phyloP scores from a whole-genome alignment of 768 basidiomycete genomes.

The Calocera viscosa region DNA sequence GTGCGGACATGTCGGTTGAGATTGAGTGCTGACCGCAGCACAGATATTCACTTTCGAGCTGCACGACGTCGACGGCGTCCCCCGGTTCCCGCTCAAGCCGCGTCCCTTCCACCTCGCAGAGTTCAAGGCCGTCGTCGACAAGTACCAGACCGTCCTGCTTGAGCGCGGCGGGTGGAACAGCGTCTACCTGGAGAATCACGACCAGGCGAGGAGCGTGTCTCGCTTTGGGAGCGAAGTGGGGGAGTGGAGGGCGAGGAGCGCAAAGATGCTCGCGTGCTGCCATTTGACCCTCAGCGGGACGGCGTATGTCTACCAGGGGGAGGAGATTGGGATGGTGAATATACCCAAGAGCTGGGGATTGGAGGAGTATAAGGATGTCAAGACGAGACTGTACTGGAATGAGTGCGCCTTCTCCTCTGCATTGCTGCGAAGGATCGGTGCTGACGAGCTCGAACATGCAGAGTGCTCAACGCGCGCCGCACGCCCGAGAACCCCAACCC shows the following conservation, averaged over 20 bases:
- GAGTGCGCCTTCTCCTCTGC: conserved; percentile 30
- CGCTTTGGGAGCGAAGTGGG: conserved; percentile 52
- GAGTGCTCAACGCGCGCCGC: conserved; percentile 25
- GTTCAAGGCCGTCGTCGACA: conserved; percentile 33
- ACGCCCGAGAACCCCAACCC: conserved; percentile 32
- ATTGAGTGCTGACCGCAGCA: conserved; percentile 37
- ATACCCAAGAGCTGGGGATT: conserved; percentile 51
- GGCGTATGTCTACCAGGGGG: conserved; percentile 60
- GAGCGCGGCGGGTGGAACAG: conserved; percentile 57
- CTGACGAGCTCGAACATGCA: too few species aligned
- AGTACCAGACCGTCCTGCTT: conserved; percentile 48
- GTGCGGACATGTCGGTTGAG: not conserved
- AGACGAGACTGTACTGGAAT: conserved; percentile 47
- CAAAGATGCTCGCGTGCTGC: conserved; percentile 52
- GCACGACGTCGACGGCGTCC: conserved; percentile 44
- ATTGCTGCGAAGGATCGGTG: too few species aligned
- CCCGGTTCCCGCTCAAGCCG: conserved; percentile 30
- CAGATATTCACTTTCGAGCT: conserved; percentile 51
- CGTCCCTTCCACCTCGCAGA: conserved; percentile 42
- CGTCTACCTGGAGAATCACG: conserved; percentile 60
- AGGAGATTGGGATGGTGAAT: conserved; percentile 58
- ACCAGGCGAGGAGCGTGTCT: conserved; percentile 50
- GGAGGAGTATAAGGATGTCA: conserved; percentile 62
- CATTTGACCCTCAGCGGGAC: conserved; percentile 54
- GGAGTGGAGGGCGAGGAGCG: conserved; percentile 44